Conservation (phyloP, 2,329 filamentous ascomycete genomes). For the Aspergillus piperis region DNA sequence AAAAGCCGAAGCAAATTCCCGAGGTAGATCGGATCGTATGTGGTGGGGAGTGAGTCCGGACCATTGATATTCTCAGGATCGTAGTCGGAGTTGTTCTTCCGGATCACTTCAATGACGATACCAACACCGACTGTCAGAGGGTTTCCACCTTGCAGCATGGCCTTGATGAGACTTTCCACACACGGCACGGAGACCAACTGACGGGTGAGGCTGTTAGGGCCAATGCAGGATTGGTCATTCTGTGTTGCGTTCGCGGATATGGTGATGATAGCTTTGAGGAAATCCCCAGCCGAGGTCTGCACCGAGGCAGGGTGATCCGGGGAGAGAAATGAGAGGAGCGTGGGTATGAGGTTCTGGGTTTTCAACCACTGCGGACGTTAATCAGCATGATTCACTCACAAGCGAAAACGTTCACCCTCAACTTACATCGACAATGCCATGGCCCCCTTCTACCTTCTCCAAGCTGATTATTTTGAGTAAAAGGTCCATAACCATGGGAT, state of each 20-base stretch:
- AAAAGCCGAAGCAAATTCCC: conserved; percentile 87
- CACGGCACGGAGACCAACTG: conserved; percentile 88
- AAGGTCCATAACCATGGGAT: conserved; percentile 97
- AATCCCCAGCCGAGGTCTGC: conserved; percentile 95
- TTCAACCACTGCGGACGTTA: conserved; percentile 75
- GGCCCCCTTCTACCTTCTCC: conserved; percentile 86
- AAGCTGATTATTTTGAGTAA: conserved; percentile 95
- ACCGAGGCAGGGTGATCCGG: conserved; percentile 84
- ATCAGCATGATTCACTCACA: conserved; percentile 6
- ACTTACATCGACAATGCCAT: conserved; percentile 88
- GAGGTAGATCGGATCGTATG: conserved; percentile 90
- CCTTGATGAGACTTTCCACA: conserved; percentile 78
- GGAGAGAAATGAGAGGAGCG: conserved; percentile 80
- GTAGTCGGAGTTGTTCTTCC: conserved; percentile 99
- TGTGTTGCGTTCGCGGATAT: conserved; percentile 98
- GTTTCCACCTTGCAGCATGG: conserved; percentile 93
- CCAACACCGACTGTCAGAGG: conserved; percentile 93
- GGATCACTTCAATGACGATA: conserved; percentile 96
- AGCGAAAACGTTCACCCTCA: neutral
- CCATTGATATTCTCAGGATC: conserved; percentile 87
- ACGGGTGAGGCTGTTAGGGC: conserved; percentile 92
- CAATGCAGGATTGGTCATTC: conserved; percentile 98
- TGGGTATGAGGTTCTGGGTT: conserved; percentile 82
- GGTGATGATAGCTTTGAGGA: conserved; percentile 97
- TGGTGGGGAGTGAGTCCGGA: conserved; percentile 75